Percentiles rank a stretch among this genome's conserved stretches.
phyloP scores from a whole-genome alignment of 345 rosid genomes.

The Acer yangbiense region DNA sequence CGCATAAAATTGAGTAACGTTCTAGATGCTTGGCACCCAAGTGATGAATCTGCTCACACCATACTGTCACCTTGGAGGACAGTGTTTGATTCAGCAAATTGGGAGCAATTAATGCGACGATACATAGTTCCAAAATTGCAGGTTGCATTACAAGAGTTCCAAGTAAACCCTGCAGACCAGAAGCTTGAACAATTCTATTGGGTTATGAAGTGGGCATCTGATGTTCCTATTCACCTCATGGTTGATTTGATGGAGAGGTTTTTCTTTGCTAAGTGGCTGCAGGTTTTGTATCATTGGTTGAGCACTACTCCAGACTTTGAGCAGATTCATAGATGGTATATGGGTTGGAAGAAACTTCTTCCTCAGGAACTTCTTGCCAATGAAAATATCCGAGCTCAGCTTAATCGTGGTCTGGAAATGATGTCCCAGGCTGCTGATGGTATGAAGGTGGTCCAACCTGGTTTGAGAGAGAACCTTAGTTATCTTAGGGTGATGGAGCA shows the following conservation, averaged over 20 bases:
- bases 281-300: slow-evolving; percentile 83
- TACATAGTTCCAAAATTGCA: slow-evolving; percentile 93
- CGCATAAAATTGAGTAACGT: slow-evolving; percentile 79
- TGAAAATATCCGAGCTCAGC: slow-evolving; percentile 74
- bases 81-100: slow-evolving; percentile 78
- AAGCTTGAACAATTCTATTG: slow-evolving; percentile 70
- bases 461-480: slow-evolving; percentile 62
- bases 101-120: slow-evolving; percentile 90
- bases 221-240: slow-evolving; percentile 82
- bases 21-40: slow-evolving; percentile 93
- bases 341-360: slow-evolving; percentile 76
- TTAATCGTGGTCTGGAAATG: slow-evolving; percentile 74
- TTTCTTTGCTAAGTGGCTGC: slow-evolving; percentile 89
- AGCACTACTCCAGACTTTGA: slow-evolving; percentile 68
- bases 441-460: slow-evolving; percentile 68
- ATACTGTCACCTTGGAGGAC: slow-evolving; percentile 92
- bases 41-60: slow-evolving; percentile 80
- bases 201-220: slow-evolving; percentile 88
- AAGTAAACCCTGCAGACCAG: slow-evolving; percentile 78
- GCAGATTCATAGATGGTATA: slow-evolving; percentile 78
- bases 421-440: slow-evolving; percentile 79
- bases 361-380: slow-evolving; percentile 84
- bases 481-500: slow-evolving; percentile 64
- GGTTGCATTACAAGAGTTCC: slow-evolving; percentile 78
- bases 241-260: slow-evolving; percentile 85